Conservation (phyloP, 176 grass and related monocot genomes). For the Phoenix roebelenii region DNA sequence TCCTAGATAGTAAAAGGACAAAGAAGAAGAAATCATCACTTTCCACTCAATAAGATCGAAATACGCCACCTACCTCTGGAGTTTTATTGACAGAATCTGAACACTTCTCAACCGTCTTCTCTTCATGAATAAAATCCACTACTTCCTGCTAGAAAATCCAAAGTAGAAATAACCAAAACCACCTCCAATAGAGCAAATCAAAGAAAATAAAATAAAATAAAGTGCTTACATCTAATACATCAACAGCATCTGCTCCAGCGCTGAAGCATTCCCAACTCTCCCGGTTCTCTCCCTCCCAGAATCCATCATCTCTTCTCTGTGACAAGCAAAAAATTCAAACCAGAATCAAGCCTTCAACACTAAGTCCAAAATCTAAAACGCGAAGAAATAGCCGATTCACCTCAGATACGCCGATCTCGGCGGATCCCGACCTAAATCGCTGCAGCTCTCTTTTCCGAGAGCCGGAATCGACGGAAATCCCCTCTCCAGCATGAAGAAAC, state of each 20-base stretch:
- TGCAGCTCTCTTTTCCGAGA: neutral
- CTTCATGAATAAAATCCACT: slow-evolving; percentile 19
- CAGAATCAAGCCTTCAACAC: too few relatives aligned
- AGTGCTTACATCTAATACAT: neutral
- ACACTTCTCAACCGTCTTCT: slow-evolving; percentile 15
- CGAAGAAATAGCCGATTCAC: slow-evolving; percentile 17
- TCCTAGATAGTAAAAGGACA: slow-evolving; percentile 6
- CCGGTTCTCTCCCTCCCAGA: slow-evolving; percentile 14
- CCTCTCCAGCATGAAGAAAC: slow-evolving; percentile 1
- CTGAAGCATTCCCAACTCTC: neutral
- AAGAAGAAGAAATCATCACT: slow-evolving; percentile 14
- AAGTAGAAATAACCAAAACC: neutral
- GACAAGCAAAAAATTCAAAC: neutral
- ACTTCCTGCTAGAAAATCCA: slow-evolving; percentile 17
- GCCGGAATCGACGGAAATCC: neutral
- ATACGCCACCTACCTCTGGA: slow-evolving; percentile 26
- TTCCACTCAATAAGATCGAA: too few relatives aligned
- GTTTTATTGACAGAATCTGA: slow-evolving; percentile 14
- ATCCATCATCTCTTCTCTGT: slow-evolving; percentile 22
- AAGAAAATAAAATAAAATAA: slow-evolving; percentile 1
- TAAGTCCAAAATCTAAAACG: neutral
- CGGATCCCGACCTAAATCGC: neutral
- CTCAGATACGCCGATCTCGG: slow-evolving; percentile 8
- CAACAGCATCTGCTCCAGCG: too few relatives aligned
- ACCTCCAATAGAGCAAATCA: neutral